Base-by-base conservation (phyloP, 2,329 filamentous ascomycete species). In the Neurospora sp. region DNA sequence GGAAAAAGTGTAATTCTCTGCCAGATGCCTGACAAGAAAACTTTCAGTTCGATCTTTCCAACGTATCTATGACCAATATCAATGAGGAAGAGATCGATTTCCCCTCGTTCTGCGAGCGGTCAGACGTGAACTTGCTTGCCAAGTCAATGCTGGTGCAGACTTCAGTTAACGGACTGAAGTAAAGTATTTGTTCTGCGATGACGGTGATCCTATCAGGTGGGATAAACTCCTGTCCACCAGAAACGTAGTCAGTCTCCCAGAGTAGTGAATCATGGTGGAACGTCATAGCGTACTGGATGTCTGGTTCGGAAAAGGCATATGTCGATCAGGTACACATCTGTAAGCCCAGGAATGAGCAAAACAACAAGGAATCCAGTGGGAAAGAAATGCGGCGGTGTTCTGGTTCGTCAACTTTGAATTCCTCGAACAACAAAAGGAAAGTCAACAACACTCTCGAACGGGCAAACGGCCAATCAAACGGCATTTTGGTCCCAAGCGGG, bases 401-500 rank as follows among this genome's bases (percentile, higher is more conserved):
- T 36, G 28, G 52, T 62, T 62, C 52, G 52, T 62, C 52, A 62
- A 62, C 52, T 62, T 23, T 23, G 28, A 62, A 62, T 62, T 68
- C 40, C 38, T 39, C 19, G 11, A 33, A 36, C 23, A 36, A 42
- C 38, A 28, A 58, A 68, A 58, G 19, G 36, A 69, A 69, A 38
- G 28, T 38, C 52, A 68, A 68, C 52, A 62, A 62, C 52, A 62
- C 23, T 62, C 52, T 62, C 13, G 28, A 62, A 62, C 52, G 8
- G 42, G 36, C 39, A 71, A 71, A 62, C 72, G 67, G 68, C 73
- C 74, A 74, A 75, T 73, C 58, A 46, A 62, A 10, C 19, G 28
- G 42, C 69, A n/a, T 28, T n/a, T 40, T 67, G 33, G 36, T 46
- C 19, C 3, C 46, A 62, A 52, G 70, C 71, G 71, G 71, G 71